Conservation (phyloP, 208 protist species). For the Trypanosoma brucei region DNA sequence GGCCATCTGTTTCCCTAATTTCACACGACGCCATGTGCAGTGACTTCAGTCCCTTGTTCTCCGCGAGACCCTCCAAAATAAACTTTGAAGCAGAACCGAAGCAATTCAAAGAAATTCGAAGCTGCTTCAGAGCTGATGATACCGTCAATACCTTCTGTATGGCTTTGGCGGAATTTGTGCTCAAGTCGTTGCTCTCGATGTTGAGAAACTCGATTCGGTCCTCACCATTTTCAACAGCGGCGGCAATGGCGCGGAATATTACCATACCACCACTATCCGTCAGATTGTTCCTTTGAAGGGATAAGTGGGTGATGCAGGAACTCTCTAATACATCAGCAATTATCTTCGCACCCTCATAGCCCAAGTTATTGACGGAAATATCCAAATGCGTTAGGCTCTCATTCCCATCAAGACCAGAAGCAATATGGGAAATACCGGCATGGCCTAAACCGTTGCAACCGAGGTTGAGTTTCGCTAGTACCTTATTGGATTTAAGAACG, state of each 20-base stretch:
- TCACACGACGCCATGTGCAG: slow-evolving; percentile 56
- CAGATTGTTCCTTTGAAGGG: slow-evolving; percentile 68
- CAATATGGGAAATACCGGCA: slow-evolving; percentile 61
- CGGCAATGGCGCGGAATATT: slow-evolving; percentile 51
- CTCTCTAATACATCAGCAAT: slow-evolving; percentile 58
- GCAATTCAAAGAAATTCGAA: slow-evolving; percentile 58
- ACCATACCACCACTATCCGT: slow-evolving; percentile 63
- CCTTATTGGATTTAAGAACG: slow-evolving; percentile 72
- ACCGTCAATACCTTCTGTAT: slow-evolving; percentile 44
- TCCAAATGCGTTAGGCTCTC: slow-evolving; percentile 75
- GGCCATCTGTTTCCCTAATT: slow-evolving; percentile 50
- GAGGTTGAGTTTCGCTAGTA: slow-evolving; percentile 83
- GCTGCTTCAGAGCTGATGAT: slow-evolving; percentile 35
- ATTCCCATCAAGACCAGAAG: slow-evolving; percentile 61
- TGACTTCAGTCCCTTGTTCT: slow-evolving; percentile 58
- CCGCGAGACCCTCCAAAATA: slow-evolving; percentile 60
- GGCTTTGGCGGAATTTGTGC: slow-evolving; percentile 39
- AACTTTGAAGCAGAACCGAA: slow-evolving; percentile 41
- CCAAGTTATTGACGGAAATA: slow-evolving; percentile 86
- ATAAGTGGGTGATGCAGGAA: slow-evolving; percentile 49
- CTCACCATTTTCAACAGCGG: slow-evolving; percentile 50
- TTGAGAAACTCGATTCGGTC: slow-evolving; percentile 64
- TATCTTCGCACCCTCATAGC: slow-evolving; percentile 51
- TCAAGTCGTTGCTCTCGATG: slow-evolving; percentile 68
- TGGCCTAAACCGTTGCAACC: slow-evolving; percentile 86